Conservation (phyloP, 164 flowering plant genomes). For the Protea cynaroides region DNA sequence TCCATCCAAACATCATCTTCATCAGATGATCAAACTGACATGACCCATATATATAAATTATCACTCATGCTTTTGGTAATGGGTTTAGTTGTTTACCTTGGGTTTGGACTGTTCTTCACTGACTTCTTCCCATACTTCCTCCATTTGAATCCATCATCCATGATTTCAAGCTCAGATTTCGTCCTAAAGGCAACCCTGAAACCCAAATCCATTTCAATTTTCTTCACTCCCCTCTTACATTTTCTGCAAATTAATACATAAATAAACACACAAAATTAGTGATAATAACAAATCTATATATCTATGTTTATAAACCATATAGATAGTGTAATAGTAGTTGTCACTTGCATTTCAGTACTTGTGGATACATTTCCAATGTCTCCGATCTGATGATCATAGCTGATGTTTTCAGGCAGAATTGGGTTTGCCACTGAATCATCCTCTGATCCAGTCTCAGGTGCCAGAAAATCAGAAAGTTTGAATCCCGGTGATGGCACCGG, state of each 20-base stretch:
- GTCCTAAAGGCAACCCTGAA: constrained; percentile 46
- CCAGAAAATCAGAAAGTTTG: constrained; percentile 27
- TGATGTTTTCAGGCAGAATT: background rate
- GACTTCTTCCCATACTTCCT: constrained; percentile 70
- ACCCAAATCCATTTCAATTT: constrained; percentile 21
- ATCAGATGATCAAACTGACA: too few species aligned
- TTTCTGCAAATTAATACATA: constrained; percentile 13
- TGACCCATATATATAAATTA: too few species aligned
- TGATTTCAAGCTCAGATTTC: constrained; percentile 43
- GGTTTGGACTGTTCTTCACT: constrained; percentile 60
- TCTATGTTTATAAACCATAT: background rate
- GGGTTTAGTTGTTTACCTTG: constrained; percentile 33
- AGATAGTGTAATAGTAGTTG: background rate
- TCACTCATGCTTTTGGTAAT: too few species aligned
- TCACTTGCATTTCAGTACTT: constrained; percentile 24
- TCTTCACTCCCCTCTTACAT: constrained; percentile 21
- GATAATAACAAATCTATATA: background rate
- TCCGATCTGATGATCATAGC: constrained; percentile 6
- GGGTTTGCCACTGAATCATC: constrained; percentile 11
- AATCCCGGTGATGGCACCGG: constrained; percentile 10
- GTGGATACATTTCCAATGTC: constrained; percentile 7
- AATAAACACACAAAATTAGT: background rate
- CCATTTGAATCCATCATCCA: constrained; percentile 77
- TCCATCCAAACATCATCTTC: too few species aligned
- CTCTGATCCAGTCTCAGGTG: constrained; percentile 13